These are phyloP conservation scores for Neonectria hederae DNA, from an alignment of 2,329 filamentous ascomycete species.

Conservation along the genomic window DNA sequence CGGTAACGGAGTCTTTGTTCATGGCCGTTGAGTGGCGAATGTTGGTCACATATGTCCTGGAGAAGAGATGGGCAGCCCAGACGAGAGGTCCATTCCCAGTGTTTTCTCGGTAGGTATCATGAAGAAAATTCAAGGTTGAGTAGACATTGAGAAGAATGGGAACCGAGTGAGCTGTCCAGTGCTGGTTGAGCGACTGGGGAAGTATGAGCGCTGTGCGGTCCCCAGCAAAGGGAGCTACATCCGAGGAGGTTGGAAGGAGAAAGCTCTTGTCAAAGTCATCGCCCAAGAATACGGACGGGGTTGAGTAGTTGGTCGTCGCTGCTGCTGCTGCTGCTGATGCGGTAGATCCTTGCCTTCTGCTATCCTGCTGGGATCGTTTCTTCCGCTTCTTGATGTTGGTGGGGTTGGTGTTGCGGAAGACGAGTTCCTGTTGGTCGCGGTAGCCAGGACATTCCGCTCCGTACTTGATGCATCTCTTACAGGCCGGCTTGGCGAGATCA, in stretches of 20 bases:
- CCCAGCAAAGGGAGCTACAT: conserved; percentile 18
- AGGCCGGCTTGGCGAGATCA: conserved; percentile 51
- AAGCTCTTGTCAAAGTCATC: conserved; percentile 17
- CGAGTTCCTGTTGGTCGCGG: conserved; percentile 50
- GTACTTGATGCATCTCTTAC: conserved; percentile 54
- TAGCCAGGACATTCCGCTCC: conserved; percentile 53
- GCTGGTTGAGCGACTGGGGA: conserved; percentile 43
- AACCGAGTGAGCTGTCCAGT: conserved; percentile 52
- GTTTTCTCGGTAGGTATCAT: conserved; percentile 40
- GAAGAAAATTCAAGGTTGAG: conserved; percentile 48
- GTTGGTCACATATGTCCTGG: conserved; percentile 52
- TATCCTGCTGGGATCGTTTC: conserved; percentile 37
- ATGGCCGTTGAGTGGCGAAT: conserved; percentile 46
- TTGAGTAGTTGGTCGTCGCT: conserved; percentile 20
- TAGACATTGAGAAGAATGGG: conserved; percentile 53
- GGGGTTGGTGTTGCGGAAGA: conserved; percentile 50
- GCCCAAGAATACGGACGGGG: conserved; percentile 20
- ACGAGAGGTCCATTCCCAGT: conserved; percentile 47
- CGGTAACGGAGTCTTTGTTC: conserved; percentile 34
- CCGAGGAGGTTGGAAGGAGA: conserved; percentile 16
- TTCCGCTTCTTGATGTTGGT: conserved; percentile 44
- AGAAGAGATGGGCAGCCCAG: conserved; percentile 53
- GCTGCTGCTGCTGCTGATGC: conserved; percentile 19
- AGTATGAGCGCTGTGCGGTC: conserved; percentile 16
- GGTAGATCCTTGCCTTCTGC: conserved; percentile 10